phyloP scores from a whole-genome alignment of 140 eudicot species.

The Anethum foeniculum region DNA sequence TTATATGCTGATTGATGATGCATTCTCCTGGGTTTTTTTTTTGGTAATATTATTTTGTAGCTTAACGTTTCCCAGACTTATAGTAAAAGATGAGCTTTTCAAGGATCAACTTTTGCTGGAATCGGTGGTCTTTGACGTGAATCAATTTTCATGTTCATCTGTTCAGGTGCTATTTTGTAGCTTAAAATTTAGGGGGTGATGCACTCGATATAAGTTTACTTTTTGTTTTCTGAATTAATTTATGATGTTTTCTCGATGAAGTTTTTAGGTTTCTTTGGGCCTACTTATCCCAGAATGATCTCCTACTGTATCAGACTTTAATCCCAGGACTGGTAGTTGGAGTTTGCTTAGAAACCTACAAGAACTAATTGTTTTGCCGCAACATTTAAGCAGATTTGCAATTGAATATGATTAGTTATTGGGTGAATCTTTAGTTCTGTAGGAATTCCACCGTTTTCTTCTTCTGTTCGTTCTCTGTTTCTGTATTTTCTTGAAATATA shows the following conservation, averaged over 20 bases:
- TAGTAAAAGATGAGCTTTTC: background rate
- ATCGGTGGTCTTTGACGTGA: background rate
- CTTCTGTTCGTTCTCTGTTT: too few species aligned
- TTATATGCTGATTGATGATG: background rate
- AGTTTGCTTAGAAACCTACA: background rate
- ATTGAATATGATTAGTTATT: background rate
- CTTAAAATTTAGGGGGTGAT: background rate
- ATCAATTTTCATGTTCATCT: background rate
- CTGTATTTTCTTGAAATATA: too few species aligned
- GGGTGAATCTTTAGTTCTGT: background rate
- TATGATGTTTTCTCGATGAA: too few species aligned
- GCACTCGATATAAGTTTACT: background rate
- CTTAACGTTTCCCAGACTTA: background rate
- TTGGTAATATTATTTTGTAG: background rate
- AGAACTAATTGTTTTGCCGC: background rate
- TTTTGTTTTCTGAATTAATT: background rate
- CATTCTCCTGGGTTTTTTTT: background rate
- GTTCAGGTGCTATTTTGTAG: too few species aligned
- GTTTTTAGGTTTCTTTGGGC: background rate
- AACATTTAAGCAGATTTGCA: background rate
- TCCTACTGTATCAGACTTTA: background rate
- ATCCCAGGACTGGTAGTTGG: background rate
- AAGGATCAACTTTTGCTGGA: background rate
- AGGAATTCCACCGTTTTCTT: too few species aligned
- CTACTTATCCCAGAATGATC: background rate